Evolutionary conservation across 2,329 filamentous ascomycete genomes (phyloP).

Genomic region (Diaporthe velutina): DNA sequence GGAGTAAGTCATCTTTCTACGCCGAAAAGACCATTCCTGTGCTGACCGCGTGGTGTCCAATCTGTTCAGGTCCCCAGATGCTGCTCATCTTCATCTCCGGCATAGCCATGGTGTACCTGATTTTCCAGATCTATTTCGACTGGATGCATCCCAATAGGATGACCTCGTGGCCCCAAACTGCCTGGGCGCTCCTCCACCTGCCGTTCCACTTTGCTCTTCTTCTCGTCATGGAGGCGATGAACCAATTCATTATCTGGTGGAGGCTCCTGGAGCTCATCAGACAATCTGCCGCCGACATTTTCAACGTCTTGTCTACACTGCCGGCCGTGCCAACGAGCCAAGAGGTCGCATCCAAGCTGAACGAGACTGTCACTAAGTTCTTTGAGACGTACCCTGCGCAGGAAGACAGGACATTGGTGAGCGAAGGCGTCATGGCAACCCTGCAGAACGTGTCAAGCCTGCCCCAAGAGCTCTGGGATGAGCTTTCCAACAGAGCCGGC

Average conservation of each 20-base stretch:
- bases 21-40: not conserved
- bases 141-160: conserved; percentile 75
- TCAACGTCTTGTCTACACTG: not conserved
- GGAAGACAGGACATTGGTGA: not conserved
- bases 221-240: conserved; percentile 73
- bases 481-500: not conserved
- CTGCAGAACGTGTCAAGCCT: conserved; percentile 10
- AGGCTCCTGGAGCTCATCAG: conserved; percentile 52
- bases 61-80: conserved; percentile 27
- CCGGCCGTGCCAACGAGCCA: not conserved
- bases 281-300: conserved; percentile 11
- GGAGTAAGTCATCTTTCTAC: not conserved
- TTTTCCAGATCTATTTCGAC: conserved; percentile 66
- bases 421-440: not conserved
- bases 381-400: conserved; percentile 17
- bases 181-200: conserved; percentile 71
- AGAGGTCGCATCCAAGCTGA: conserved; percentile 12
- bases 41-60: not conserved
- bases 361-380: conserved; percentile 18
- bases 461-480: conserved; percentile 10
- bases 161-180: conserved; percentile 68
- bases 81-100: conserved; percentile 41
- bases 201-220: conserved; percentile 74
- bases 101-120: conserved; percentile 57
- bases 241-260: conserved; percentile 66